Base-by-base conservation (phyloP, 306 rosid species). In the Prunus persica region DNA sequence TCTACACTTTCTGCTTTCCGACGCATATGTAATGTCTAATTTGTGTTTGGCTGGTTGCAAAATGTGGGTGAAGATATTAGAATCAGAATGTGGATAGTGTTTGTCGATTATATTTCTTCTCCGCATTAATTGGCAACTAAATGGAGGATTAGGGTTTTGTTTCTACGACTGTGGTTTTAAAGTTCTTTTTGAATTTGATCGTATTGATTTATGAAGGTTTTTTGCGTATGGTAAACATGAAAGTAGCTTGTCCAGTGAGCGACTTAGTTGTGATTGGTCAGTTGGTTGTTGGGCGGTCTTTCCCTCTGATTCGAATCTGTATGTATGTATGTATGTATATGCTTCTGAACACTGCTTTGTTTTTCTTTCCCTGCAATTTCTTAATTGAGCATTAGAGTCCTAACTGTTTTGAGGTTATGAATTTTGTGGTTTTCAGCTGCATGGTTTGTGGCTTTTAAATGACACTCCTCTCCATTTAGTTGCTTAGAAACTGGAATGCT, bases 101-200 rank as follows among this genome's bases (percentile, higher is more conserved):
- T 58, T 24, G 22, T 43, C 22, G 32, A 45, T 76, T 16, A 2
- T 25, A 6, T 65, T 65, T 38, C 34, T 25, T 64, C 24, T 65
- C 69, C 7, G 16, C 6, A 11, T 41, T 16, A 65, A 65, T 19
- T 32, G 47, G 49, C 19, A 18, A 34, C 12, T 19, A 34, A 34
- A 34, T 65, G 34, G 67, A n/a, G 69, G 69, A 13, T 18, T 78
- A 25, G 41, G 58, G 38, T 45, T 69, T 69, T 52, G 22, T 49
- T 61, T 32, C n/a, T 30, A 4, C 64, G 6, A 22, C 25, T 47
- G 69, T 77, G 43, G 11, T 65, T 27, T 60, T 24, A 1, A 60
- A 60, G 58, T 52, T 52, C 24, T 6, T 19, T 22, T 19, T 22
- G 63, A 57, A 57, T 57, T 57, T 18, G 9, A 54, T 54, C 58